phyloP scores from a whole-genome alignment of 441 rosid species.

The Kokia cookei region DNA sequence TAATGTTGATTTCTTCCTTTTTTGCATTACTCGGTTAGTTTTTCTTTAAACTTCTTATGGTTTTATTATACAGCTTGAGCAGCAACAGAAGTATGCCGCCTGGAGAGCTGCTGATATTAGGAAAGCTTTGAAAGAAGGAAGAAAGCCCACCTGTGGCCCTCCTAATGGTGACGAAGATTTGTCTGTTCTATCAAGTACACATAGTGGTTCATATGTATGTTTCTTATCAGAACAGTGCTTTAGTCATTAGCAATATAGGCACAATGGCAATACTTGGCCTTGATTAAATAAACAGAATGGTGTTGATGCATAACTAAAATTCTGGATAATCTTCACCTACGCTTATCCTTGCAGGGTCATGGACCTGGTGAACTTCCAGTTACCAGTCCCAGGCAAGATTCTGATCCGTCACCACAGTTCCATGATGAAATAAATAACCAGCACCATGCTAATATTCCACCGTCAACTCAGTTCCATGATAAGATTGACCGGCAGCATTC shows the following conservation, averaged over 20 bases:
- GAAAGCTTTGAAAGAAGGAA: slow-evolving; percentile 93
- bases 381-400: slow-evolving; percentile 38
- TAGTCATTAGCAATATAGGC: not conserved
- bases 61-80: slow-evolving; percentile 48
- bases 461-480: slow-evolving; percentile 27
- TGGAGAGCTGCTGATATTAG: slow-evolving; percentile 98
- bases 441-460: slow-evolving; percentile 24
- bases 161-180: slow-evolving; percentile 63
- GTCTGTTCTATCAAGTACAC: slow-evolving; percentile 38
- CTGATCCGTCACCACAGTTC: slow-evolving; percentile 40
- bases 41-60: not conserved
- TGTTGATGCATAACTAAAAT: not conserved
- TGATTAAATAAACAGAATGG: not conserved
- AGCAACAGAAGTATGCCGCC: slow-evolving; percentile 90
- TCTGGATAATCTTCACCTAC: not conserved
- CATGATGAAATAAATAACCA: slow-evolving; percentile 22
- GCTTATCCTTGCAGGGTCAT: slow-evolving; percentile 50
- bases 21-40: not conserved
- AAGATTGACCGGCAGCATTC: slow-evolving; percentile 23
- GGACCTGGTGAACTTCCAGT: slow-evolving; percentile 36
- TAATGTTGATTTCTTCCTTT: not conserved
- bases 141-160: slow-evolving; percentile 85
- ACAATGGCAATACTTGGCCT: not conserved
- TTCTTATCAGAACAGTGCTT: slow-evolving; percentile 6
- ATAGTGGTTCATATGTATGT: slow-evolving; percentile 52